Evolutionary conservation across 768 basidiomycete species (phyloP).

Genomic region (Calocybe cyanea): DNA sequence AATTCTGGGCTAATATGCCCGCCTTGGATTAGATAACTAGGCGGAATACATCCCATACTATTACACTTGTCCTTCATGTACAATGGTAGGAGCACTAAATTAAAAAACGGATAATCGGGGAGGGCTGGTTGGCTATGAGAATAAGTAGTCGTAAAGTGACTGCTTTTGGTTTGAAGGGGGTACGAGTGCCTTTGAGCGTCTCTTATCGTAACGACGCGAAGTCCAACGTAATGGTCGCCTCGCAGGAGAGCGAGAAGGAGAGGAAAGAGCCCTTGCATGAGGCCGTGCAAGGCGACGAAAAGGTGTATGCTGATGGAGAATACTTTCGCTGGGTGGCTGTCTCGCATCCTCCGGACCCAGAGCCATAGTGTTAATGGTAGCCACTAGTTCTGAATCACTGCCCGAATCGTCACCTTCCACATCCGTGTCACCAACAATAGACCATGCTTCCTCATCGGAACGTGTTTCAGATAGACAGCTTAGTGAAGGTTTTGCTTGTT

Average conservation of each 20-base stretch:
- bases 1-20: constrained; percentile 21
- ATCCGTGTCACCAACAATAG: constrained; percentile 28
- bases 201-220: constrained; percentile 10
- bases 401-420: constrained; percentile 26
- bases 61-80: too few relatives aligned
- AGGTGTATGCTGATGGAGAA: constrained; percentile 29
- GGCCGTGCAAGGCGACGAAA: constrained; percentile 27
- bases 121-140: constrained; percentile 22
- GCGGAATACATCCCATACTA: too few relatives aligned
- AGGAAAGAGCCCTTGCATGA: constrained; percentile 37
- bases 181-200: constrained; percentile 5
- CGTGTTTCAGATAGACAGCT: not conserved
- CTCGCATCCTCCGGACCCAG: constrained; percentile 17
- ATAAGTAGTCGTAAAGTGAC: constrained; percentile 44
- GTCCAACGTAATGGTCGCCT: constrained; percentile 28
- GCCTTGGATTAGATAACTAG: not conserved
- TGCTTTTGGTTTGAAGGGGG: constrained; percentile 9
- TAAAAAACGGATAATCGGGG: too few relatives aligned
- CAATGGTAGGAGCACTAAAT: too few relatives aligned
- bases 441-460: constrained; percentile 29
- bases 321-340: constrained; percentile 16
- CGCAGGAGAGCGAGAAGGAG: constrained; percentile 53
- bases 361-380: constrained; percentile 31
- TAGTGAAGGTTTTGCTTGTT: constrained; percentile 4
- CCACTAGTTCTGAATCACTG: constrained; percentile 24